Percentiles rank a stretch among this genome's conserved stretches.
These are phyloP conservation scores for Tulasnella sp. DNA, from an alignment of 768 basidiomycete genomes.

Conservation along the genomic window DNA sequence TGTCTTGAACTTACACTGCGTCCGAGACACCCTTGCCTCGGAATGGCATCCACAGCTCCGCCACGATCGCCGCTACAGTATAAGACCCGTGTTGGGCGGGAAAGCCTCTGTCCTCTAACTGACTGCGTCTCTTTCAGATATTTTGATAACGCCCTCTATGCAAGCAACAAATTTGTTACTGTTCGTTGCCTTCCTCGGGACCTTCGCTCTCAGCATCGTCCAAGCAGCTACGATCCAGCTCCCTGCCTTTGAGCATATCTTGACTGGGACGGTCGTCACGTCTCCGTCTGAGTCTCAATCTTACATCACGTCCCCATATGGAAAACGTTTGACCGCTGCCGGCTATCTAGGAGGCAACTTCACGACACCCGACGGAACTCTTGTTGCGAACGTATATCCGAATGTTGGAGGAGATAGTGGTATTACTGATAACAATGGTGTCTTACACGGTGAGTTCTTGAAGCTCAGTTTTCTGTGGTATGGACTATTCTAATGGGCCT, in stretches of 20 bases:
- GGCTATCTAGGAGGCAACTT: constrained; percentile 9
- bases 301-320: constrained; percentile 15
- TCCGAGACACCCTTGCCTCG: not conserved
- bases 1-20: not conserved
- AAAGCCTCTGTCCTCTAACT: not conserved
- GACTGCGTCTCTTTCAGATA: not conserved
- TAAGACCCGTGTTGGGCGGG: not conserved
- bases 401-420: constrained; percentile 14
- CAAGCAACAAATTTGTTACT: not conserved
- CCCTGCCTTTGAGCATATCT: not conserved
- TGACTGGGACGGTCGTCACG: constrained; percentile 1
- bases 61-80: not conserved
- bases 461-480: not conserved
- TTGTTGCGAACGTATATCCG: not conserved
- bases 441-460: not conserved
- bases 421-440: constrained; percentile 9
- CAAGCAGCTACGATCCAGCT: not conserved
- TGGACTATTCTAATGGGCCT: not conserved
- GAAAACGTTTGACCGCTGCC: constrained; percentile 12
- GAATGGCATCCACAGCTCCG: not conserved
- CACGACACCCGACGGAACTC: not conserved
- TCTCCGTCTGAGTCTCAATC: not conserved
- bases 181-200: not conserved
- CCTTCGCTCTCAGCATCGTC: not conserved
- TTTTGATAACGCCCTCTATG: not conserved